Base-by-base conservation (phyloP, 2,329 filamentous ascomycete genomes). In the Pseudogymnoascus sp. region DNA sequence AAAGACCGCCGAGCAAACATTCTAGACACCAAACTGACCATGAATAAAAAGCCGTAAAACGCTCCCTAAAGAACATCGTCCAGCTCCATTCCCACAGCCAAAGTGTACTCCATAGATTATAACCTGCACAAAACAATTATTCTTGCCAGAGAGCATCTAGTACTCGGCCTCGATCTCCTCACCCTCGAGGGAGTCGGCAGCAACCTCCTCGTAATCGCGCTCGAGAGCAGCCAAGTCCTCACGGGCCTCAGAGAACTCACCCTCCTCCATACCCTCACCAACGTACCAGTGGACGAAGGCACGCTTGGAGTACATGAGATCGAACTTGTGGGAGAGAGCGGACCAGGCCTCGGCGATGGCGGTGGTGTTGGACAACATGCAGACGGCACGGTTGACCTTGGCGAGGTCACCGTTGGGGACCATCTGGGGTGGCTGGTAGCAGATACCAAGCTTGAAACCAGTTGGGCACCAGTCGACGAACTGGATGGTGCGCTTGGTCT, bases 251-350 rank as follows among this genome's bases (percentile, higher is more conserved):
- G 91, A 96, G 86, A 99, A 99, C 81, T 99, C 95, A 79, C 95
- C 95, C 80, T 99, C 95, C 85, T 99, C 95, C 95, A 99, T 99
- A 87, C 95, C 95, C 85, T 97, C 95, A 82, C 95, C 95, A 76
- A 99, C 95, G 75, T 97, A 99, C 95, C 95, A 99, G 83, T 99
- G 95, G 69, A 99, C 95, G 81, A 99, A 99, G 67, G 95, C 95
- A 83, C 95, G 95, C 89, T 99, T 99, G 78, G 91, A 96, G 88
- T 97, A 97, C 95, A 99, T 99, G 77, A 99, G 91, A 76, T 99
- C 95, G 83, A 99, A 99, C 83, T 99, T 99, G 86, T 89, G 86
- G 67, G 92, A 96, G 69, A 99, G 86, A 70, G 92, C 92, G 68
- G 90, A 93, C 95, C 95, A 99, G 68, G 95, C 95, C 82, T 97